A percentile compares a stretch with the other conserved stretches of the same genome.
Conservation (phyloP, 2,329 filamentous ascomycete genomes). For the Xylaria multiplex region DNA sequence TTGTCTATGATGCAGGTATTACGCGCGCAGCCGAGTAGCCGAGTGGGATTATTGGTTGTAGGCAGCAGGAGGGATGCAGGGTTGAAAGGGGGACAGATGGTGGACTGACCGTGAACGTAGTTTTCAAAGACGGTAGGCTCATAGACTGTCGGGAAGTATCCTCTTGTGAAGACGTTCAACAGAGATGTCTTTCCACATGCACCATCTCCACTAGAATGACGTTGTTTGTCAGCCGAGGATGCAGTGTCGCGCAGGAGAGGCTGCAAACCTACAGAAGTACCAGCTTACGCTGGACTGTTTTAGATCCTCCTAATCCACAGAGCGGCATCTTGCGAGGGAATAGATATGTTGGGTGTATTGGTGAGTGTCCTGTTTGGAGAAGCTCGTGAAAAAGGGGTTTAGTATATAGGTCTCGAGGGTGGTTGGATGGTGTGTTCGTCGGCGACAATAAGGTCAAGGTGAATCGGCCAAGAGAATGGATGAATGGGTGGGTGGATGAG, state of each 20-base stretch:
- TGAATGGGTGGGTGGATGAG: not conserved
- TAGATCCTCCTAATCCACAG: slow-evolving; percentile 71
- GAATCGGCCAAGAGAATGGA: not conserved
- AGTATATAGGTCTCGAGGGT: too few relatives aligned
- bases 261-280: slow-evolving; percentile 80
- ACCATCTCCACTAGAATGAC: slow-evolving; percentile 79
- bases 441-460: not conserved
- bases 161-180: slow-evolving; percentile 97
- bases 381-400: slow-evolving; percentile 3
- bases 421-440: not conserved
- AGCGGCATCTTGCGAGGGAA: slow-evolving; percentile 51
- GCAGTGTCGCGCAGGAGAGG: slow-evolving; percentile 36
- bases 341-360: not conserved
- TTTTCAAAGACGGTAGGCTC: slow-evolving; percentile 99
- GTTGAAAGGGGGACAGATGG: slow-evolving; percentile 1
- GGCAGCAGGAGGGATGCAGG: not conserved
- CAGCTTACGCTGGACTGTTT: slow-evolving; percentile 95
- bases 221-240: slow-evolving; percentile 33
- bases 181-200: slow-evolving; percentile 97
- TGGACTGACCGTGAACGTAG: slow-evolving; percentile 87
- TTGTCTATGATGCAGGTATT: not conserved
- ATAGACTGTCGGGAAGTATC: slow-evolving; percentile 98
- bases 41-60: not conserved
- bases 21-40: not conserved
- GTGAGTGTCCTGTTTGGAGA: not conserved